Evolutionary conservation across 2,329 filamentous ascomycete genomes (phyloP), one percentile per base, ranked within the genome.

Genomic region (Fonsecaea nubica): DNA sequence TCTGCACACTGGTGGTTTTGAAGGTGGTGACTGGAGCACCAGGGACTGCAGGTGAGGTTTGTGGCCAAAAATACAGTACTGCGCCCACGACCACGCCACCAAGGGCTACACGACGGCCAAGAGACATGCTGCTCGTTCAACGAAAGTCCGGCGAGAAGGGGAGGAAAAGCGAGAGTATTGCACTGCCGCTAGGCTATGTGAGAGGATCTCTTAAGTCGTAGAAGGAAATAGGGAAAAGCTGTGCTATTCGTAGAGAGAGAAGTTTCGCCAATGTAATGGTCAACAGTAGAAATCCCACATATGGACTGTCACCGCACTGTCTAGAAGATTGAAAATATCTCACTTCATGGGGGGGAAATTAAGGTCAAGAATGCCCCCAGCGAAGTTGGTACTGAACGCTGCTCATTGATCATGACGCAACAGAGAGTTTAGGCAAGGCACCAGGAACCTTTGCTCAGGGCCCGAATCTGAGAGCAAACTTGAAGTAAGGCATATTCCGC

Each of bases 1-100:
- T 73, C 45, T 60, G 12, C 9, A 72, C 69, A 1, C 65, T 65
- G 13, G 67, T 66, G 35, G 71, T 70, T 38, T 68, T 67, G 33
- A 69, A 48, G 25, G 58, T 33, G 10, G 62, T 42, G 15, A 58
- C 5, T 12, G 67, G 64, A 7, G 64, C 48, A 13, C 64, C 65
- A 5, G 53, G 50, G 7, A 68, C 57, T 30, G 60, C 38, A 15
- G 66, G 66, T 32, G 63, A 61, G 50, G 61, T 54, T 30, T 53
- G 48, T 2, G 65, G 68, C 57, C 67, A 60, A 5, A 64, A 10
- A 18, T 55, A 64, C 38, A 66, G 63, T 13, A 63, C 50, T n/a
- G 63, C 42, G 38, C 57, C 62, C 35, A 68, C 38, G 6, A 48
- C 56, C 18, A 57, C 10, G 35, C 58, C 68, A 32, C 63, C 68